Evolutionary conservation across 164 flowering plant genomes (phyloP).

Genomic region (Cinnamomum micranthum): DNA sequence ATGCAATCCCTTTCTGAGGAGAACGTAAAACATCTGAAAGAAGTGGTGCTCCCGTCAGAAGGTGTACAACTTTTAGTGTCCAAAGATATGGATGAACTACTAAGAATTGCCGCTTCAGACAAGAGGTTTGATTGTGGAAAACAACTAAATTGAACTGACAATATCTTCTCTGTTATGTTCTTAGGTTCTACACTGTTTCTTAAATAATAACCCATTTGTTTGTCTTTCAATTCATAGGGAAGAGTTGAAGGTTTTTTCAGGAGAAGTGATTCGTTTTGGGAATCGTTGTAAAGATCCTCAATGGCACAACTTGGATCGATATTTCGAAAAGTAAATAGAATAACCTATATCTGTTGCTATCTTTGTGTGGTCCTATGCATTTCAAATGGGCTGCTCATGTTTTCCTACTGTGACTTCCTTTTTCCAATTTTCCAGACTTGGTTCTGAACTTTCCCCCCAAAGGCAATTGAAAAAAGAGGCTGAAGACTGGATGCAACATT

Average conservation of each 20-base stretch:
- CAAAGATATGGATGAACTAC: constrained; percentile 69
- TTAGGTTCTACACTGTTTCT: not conserved
- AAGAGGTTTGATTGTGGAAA: constrained; percentile 51
- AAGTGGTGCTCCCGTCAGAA: constrained; percentile 73
- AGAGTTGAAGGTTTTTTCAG: constrained; percentile 67
- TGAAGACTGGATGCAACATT: constrained; percentile 56
- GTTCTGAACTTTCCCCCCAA: constrained; percentile 52
- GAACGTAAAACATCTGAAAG: constrained; percentile 63
- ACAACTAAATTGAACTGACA: not conserved
- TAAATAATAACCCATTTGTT: constrained; percentile 2
- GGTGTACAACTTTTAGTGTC: constrained; percentile 73
- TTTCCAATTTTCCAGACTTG: constrained; percentile 40
- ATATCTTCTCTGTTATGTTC: not conserved
- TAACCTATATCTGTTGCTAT: constrained; percentile 4
- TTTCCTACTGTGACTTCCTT: not conserved
- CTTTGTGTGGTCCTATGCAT: constrained; percentile 1
- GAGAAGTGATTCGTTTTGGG: constrained; percentile 91
- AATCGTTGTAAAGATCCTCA: constrained; percentile 96
- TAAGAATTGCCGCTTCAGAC: constrained; percentile 81
- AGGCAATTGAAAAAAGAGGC: constrained; percentile 70
- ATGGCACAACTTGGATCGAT: constrained; percentile 86
- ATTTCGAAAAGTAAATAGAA: constrained; percentile 65
- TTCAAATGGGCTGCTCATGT: not conserved
- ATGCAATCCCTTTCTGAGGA: constrained; percentile 83
- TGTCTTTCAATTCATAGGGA: constrained; percentile 44